These are phyloP conservation scores for Hygrophorus pudorinus DNA, from an alignment of 768 basidiomycete species.

Conservation along the genomic window DNA sequence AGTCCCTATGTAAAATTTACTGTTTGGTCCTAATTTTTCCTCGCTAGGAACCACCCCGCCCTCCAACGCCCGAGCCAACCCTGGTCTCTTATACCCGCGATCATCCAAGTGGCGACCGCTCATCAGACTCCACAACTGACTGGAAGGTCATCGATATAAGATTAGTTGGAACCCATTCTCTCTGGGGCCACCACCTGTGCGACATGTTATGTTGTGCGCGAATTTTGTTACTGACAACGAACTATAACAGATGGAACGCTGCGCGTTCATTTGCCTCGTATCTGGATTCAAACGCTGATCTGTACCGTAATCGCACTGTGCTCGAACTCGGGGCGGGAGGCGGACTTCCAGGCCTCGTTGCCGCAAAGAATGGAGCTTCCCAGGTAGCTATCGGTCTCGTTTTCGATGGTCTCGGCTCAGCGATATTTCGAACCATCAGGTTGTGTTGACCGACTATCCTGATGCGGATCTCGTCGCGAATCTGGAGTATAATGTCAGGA, in stretches of 20 bases:
- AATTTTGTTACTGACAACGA: not conserved
- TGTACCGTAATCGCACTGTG: constrained; percentile 40
- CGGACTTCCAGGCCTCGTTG: constrained; percentile 75
- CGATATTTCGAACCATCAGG: constrained; percentile 30
- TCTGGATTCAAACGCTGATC: constrained; percentile 41
- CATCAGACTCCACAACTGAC: constrained; percentile 11
- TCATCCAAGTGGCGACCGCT: not conserved
- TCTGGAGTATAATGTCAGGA: constrained; percentile 53
- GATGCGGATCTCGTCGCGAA: constrained; percentile 70
- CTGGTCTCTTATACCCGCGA: constrained; percentile 38
- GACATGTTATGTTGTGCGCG: constrained; percentile 7
- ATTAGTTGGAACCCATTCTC: constrained; percentile 69
- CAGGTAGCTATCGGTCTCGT: constrained; percentile 36
- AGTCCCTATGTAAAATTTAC: constrained; percentile 11
- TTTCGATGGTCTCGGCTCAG: not conserved
- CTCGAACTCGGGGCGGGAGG: constrained; percentile 94
- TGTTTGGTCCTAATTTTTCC: constrained; percentile 5
- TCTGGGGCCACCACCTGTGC: constrained; percentile 78
- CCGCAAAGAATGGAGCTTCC: constrained; percentile 57
- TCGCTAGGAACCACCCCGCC: constrained; percentile 52
- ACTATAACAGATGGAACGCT: constrained; percentile 62
- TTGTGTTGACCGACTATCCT: constrained; percentile 89
- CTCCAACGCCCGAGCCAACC: constrained; percentile 58
- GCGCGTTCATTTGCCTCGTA: constrained; percentile 62
- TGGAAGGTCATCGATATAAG: constrained; percentile 46